Percentiles rank a stretch among this genome's conserved stretches.
These are phyloP conservation scores for Wickerhamiella musiphila DNA, from an alignment of 805 yeast species.

Conservation along the genomic window DNA sequence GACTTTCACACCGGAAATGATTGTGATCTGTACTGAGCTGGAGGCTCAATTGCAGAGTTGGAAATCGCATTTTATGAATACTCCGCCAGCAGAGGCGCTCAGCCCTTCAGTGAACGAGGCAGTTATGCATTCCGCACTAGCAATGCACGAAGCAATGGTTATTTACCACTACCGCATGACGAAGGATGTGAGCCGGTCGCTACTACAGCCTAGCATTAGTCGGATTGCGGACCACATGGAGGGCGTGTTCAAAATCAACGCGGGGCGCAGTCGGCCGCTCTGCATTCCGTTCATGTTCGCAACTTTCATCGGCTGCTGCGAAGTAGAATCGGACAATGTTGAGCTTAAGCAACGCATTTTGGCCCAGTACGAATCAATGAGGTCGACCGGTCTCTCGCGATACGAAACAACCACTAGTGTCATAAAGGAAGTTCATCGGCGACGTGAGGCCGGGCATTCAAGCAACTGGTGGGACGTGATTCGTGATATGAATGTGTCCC, in stretches of 20 bases:
- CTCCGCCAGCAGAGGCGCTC: conserved; percentile 12
- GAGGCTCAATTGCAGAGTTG: conserved; percentile 41
- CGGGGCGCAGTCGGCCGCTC: conserved; percentile 28
- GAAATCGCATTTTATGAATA: conserved; percentile 45
- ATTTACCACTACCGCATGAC: conserved; percentile 57
- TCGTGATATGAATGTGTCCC: conserved; percentile 70
- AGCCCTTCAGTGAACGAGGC: conserved; percentile 34
- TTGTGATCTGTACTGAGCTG: conserved; percentile 19
- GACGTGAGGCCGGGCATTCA: conserved; percentile 39
- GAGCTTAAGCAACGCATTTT: conserved; percentile 48
- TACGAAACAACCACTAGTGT: conserved; percentile 78
- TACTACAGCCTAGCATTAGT: conserved; percentile 44
- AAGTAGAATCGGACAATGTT: conserved; percentile 34
- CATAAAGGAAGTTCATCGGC: conserved; percentile 71
- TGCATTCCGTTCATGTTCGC: conserved; percentile 75
- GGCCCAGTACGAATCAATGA: conserved; percentile 37
- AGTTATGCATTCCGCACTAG: conserved; percentile 60
- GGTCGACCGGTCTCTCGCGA: conserved; percentile 48
- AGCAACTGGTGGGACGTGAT: conserved; percentile 69
- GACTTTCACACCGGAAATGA: conserved; percentile 8
- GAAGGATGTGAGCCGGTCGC: conserved; percentile 34
- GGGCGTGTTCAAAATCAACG: conserved; percentile 38
- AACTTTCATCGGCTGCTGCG: conserved; percentile 77
- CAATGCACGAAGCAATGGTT: conserved; percentile 55
- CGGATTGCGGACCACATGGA: conserved; percentile 47